Evolutionary conservation across 2,329 filamentous ascomycete species (phyloP), one percentile per base, ranked within the genome.

Genomic region (Colletotrichum tamarilloi): DNA sequence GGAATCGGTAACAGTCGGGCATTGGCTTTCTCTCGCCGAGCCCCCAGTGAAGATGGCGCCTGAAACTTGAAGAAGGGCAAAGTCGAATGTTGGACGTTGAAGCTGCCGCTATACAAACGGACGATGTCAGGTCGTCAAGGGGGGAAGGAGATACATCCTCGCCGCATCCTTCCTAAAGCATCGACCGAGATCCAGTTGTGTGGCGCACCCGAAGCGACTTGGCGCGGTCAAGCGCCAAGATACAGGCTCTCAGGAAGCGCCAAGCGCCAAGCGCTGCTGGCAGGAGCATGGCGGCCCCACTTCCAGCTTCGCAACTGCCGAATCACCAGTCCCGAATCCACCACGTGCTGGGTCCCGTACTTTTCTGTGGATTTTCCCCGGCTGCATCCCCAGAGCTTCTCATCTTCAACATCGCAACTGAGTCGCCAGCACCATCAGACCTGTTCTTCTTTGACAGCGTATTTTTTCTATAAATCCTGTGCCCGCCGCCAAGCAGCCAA

Each of bases 401-500:
- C 56, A 38, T 28, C 35, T 14, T 52, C 67, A 32, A 52, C 24
- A 56, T 28, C 26, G 14, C 62, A 14, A 55, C 22, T 4, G 5
- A 59, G 28, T 69, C 52, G 28, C 26, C 60, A 7, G 30, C 67
- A 12, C 22, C 26, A 26, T 52, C 56, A 55, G 24, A 59, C 38
- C 42, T 55, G 63, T 28, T 26, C 38, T n/a, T 46, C 46, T 22
- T 42, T 42, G 56, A 71, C 52, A 16, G 30, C 30, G 30, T 32
- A 11, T 11, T 32, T 4, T 65, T 42, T 30, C 60, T 73, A 73
- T 73, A 73, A 66, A 73, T 56, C 49, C 16, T 53, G 55, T 60
- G 62, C 46, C 49, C 56, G 62, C 49, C 67, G 71, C 71, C 71
- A 73, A 73, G 71, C 60, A 49, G 71, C 71, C 71, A 73, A 73